Base-by-base conservation (phyloP, 108 stramenopile genomes). In the Fistulifera pelliculosa region DNA sequence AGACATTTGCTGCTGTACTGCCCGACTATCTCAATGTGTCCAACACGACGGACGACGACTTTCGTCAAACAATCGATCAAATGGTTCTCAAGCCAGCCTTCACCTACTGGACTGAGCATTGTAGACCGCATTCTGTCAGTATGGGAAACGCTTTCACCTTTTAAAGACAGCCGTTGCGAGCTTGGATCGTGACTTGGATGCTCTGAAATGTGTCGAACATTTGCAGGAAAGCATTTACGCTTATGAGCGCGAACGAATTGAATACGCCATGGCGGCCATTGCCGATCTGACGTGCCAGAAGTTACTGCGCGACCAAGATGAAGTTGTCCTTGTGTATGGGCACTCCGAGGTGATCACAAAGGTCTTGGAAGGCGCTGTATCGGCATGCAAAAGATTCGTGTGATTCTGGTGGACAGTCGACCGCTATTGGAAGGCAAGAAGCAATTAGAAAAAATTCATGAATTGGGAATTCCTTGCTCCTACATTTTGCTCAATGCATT, bases 81-180 rank as follows among this genome's bases (percentile, higher is more conserved):
- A 44, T 75, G n/a, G 65, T 88, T 1, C 64, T 96, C 21, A 94
- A 95, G 68, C 93, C 93, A 22, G 65, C 81, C 31, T 96, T 93
- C 74, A 71, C 84, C 45, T 87, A 85, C 52, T 85, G 93, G 83
- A 91, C 85, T 13, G 56, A 81, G 14, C 55, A 77, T 45, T 96
- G 94, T 71, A 87, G 96, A 27, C 93, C 91, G 10, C 96, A 94
- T 58, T 84, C 84, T 11, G 94, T 96, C 38, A 88, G 80, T 50
- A 98, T 97, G 98, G 94, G 94, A 31, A 96, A 96, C 63, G 95
- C 95, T 35, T 90, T 95, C 69, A 93, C 93, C 18, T 89, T 87
- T 70, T 93, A 4, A 88, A 88, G 59, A 51, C 75, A 16, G 83
- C 73, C 45, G 83, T 95, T n/a, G 83, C 91, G 28, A 79, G 79